Conservation (phyloP, 371 early-diverging fungal genomes). For the Actinomucor elegans region DNA sequence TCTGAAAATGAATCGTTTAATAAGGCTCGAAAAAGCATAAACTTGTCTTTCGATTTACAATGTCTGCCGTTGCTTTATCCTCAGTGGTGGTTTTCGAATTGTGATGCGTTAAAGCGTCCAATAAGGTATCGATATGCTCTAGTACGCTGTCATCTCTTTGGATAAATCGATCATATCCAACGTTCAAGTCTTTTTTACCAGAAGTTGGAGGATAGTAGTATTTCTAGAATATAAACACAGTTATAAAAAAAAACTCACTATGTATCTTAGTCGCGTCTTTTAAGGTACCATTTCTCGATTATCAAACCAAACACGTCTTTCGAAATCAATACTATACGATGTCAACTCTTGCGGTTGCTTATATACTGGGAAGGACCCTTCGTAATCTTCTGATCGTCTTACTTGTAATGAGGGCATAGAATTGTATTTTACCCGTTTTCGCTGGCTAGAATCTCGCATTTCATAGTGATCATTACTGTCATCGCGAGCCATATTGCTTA, state of each 20-base stretch:
- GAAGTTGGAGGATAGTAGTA: conserved; percentile 66
- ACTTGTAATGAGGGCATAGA: no score
- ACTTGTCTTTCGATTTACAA: conserved; percentile 32
- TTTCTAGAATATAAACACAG: conserved; percentile 40
- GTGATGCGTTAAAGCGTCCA: conserved; percentile 56
- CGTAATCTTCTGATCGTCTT: conserved; percentile 35
- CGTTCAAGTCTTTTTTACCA: conserved; percentile 50
- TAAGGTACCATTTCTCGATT: conserved; percentile 64
- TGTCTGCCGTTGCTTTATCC: conserved; percentile 26
- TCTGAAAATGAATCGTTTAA: conserved; percentile 10
- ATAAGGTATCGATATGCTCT: conserved; percentile 83
- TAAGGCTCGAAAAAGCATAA: not conserved
- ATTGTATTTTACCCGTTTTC: no score
- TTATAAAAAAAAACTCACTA: not conserved
- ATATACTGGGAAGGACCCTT: conserved; percentile 53
- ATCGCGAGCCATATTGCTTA: no score
- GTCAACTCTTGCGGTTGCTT: conserved; percentile 77
- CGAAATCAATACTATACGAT: conserved; percentile 73
- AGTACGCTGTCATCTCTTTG: conserved; percentile 56
- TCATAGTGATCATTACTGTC: no score
- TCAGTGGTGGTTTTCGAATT: conserved; percentile 18
- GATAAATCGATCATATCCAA: conserved; percentile 62
- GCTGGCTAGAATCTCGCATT: no score
- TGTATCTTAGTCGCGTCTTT: not conserved
- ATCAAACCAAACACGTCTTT: conserved; percentile 64